Conservation (phyloP, 2,329 filamentous ascomycete genomes). For the Aspergillus sergii region DNA sequence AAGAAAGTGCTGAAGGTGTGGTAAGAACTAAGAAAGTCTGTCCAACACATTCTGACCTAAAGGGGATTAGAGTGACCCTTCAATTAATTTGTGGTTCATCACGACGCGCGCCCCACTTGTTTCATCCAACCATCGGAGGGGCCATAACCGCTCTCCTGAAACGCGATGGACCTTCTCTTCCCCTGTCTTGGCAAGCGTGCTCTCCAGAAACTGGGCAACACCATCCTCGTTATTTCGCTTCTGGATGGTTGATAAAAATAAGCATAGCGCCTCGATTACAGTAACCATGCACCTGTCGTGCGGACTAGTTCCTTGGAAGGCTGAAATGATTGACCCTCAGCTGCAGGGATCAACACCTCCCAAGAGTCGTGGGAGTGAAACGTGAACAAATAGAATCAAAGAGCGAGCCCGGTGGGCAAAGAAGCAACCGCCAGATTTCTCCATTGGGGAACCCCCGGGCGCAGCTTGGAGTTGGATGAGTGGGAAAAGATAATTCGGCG, state of each 20-base stretch:
- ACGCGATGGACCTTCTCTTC: not conserved
- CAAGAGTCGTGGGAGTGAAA: too few relatives aligned
- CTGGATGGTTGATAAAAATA: conserved; percentile 1
- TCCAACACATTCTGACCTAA: too few relatives aligned
- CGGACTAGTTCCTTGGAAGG: not conserved
- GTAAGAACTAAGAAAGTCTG: too few relatives aligned
- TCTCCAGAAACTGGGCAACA: not conserved
- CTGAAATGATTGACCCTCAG: not conserved
- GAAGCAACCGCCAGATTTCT: not conserved
- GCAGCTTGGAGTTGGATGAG: not conserved
- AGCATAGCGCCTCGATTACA: not conserved
- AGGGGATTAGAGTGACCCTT: too few relatives aligned
- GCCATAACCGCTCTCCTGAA: not conserved
- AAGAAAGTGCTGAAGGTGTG: too few relatives aligned
- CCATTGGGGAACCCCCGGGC: not conserved
- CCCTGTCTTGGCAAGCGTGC: not conserved
- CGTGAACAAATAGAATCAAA: not conserved
- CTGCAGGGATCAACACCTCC: not conserved
- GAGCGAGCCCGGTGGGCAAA: not conserved
- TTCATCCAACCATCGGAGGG: not conserved
- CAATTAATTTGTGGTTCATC: too few relatives aligned
- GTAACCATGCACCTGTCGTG: not conserved
- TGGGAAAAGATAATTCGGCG: not conserved
- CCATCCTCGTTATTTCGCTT: not conserved
- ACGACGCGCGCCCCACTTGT: not conserved